Evolutionary conservation across 2,329 filamentous ascomycete species (phyloP).

Genomic region (Chaetomium sp.): DNA sequence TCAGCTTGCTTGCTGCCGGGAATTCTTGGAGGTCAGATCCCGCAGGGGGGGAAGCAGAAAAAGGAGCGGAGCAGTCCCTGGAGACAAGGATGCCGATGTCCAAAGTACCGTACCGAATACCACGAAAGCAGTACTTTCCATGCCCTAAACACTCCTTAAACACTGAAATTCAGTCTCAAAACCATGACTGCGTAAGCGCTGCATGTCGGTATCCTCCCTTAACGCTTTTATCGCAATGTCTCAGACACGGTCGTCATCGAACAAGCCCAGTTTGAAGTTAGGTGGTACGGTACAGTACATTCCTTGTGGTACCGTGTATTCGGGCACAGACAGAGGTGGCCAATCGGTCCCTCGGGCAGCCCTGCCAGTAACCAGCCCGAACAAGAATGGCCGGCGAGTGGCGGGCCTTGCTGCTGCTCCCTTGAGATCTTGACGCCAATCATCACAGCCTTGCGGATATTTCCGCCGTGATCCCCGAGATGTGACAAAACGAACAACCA

Average conservation of each 20-base stretch:
- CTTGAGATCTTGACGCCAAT: neutral
- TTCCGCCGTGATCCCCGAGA: neutral
- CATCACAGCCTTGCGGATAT: neutral
- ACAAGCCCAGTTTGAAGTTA: neutral
- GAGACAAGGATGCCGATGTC: neutral
- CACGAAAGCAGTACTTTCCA: neutral
- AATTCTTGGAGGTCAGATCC: constrained; percentile 25
- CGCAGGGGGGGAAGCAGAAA: constrained; percentile 19
- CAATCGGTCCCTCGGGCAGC: constrained; percentile 1
- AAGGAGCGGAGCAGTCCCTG: constrained; percentile 14
- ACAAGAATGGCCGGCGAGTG: neutral
- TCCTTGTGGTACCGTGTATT: neutral
- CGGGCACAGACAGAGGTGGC: neutral
- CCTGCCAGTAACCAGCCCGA: neutral
- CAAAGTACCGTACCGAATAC: neutral
- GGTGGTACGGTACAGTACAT: neutral
- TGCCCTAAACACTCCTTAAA: neutral
- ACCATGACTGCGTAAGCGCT: neutral
- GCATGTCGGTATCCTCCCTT: neutral
- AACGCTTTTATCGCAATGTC: neutral
- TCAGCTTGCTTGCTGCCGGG: constrained; percentile 25
- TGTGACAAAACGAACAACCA: constrained; percentile 7
- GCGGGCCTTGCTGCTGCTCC: constrained; percentile 7
- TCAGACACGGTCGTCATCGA: neutral
- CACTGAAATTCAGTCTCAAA: neutral